phyloP scores from a whole-genome alignment of 78 protist genomes.

The Dictyostelium capitatum region DNA sequence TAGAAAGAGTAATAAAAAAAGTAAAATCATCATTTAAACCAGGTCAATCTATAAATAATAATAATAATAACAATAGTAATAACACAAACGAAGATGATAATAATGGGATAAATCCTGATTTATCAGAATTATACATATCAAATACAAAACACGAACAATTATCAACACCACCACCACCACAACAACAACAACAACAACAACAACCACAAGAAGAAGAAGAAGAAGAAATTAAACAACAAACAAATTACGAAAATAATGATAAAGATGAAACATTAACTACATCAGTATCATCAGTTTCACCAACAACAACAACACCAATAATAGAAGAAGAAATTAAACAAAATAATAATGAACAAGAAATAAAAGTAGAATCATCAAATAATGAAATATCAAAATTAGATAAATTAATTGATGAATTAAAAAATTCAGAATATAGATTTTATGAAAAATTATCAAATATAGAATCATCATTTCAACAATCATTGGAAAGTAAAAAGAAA shows the following conservation, averaged over 20 bases:
- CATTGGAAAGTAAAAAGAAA: constrained; percentile 14
- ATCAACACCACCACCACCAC: not conserved
- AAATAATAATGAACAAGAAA: not conserved
- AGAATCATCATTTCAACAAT: not conserved
- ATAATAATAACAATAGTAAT: not conserved
- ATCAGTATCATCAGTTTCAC: not conserved
- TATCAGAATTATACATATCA: not conserved
- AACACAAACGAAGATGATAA: not conserved
- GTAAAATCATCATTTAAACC: constrained; percentile 12
- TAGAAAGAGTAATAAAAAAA: constrained; percentile 32
- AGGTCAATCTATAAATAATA: constrained; percentile 4
- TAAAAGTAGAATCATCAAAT: not conserved
- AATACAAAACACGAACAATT: not conserved
- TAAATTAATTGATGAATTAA: not conserved
- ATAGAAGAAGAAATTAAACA: not conserved
- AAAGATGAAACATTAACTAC: not conserved
- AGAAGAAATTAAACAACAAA: not conserved
- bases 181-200: not conserved
- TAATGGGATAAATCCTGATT: not conserved
- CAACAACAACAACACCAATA: not conserved
- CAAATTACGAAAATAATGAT: not conserved
- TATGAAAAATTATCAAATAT: constrained; percentile 31
- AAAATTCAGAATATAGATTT: not conserved
- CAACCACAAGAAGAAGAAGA: not conserved
- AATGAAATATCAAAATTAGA: not conserved